A percentile compares a stretch with the other conserved stretches of the same genome.
Conservation (phyloP, 805 yeast genomes). For the Candida railenensis region DNA sequence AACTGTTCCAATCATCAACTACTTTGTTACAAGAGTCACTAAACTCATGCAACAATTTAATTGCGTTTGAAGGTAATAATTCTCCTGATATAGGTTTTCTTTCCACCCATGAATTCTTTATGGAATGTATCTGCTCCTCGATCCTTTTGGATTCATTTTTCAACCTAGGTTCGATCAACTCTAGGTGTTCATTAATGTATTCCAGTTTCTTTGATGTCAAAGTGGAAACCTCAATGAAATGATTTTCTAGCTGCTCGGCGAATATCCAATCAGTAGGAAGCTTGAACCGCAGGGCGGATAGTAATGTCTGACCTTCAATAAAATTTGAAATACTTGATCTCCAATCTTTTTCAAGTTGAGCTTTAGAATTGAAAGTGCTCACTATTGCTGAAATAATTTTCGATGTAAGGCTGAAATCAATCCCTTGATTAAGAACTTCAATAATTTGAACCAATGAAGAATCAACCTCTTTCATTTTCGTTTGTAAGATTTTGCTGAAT, state of each 20-base stretch:
- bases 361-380: conserved; percentile 12
- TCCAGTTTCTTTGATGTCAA: conserved; percentile 32
- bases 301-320: conserved; percentile 30
- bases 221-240: conserved; percentile 40
- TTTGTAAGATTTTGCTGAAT: conserved; percentile 40
- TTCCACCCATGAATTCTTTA: conserved; percentile 47
- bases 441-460: conserved; percentile 30
- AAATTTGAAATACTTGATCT: conserved; percentile 9
- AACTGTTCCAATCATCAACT: conserved; percentile 5
- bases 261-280: conserved; percentile 57
- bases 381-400: conserved; percentile 40
- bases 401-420: conserved; percentile 20
- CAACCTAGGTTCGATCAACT: conserved; percentile 41
- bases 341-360: conserved; percentile 14
- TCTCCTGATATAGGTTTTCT: conserved; percentile 47
- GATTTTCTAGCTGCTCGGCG: conserved; percentile 61
- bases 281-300: conserved; percentile 44
- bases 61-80: conserved; percentile 43
- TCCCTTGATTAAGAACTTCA: conserved; percentile 10
- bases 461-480: conserved; percentile 27
- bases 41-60: conserved; percentile 31
- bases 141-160: conserved; percentile 39
- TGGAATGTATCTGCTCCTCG: conserved; percentile 23
- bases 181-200: conserved; percentile 41
- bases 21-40: conserved; percentile 12